Conservation (phyloP, 2,329 filamentous ascomycete genomes). For the Orbilia quercus region DNA sequence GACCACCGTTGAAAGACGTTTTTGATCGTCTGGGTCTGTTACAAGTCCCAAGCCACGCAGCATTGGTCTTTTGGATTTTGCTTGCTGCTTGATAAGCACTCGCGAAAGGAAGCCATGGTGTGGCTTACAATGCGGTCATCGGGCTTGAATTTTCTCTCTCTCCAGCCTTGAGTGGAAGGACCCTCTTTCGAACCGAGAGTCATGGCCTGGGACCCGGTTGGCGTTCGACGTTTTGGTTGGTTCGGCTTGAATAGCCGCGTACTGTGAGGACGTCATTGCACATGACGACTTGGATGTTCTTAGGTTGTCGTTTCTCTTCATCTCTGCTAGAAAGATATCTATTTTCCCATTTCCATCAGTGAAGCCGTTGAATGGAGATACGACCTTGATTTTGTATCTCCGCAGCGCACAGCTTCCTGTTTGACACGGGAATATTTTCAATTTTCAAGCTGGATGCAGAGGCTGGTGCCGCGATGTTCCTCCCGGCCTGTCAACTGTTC, state of each 20-base stretch:
- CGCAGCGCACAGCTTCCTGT: constrained; percentile 25
- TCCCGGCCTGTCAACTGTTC: constrained; percentile 3
- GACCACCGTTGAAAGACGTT: constrained; percentile 8
- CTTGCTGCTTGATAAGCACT: constrained; percentile 12
- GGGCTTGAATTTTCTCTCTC: constrained; percentile 8
- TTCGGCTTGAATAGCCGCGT: constrained; percentile 13
- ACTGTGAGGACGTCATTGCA: constrained; percentile 53
- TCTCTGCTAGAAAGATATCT: too few species aligned
- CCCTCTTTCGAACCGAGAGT: constrained; percentile 34
- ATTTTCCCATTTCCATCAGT: constrained; percentile 4
- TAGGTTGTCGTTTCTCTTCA: too few species aligned
- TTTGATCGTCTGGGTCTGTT: constrained; percentile 12
- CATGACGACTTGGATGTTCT: constrained; percentile 22
- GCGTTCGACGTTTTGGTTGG: constrained; percentile 32
- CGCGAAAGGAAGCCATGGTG: neutral
- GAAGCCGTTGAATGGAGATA: neutral
- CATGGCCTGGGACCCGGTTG: constrained; percentile 25
- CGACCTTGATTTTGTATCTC: constrained; percentile 12
- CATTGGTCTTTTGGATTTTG: too few species aligned
- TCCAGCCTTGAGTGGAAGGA: constrained; percentile 25
- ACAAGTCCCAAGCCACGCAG: neutral
- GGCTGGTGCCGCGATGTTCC: constrained; percentile 7
- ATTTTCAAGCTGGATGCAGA: constrained; percentile 6
- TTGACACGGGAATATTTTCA: constrained; percentile 10
- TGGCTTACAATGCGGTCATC: constrained; percentile 47